Percentiles rank a stretch among this genome's conserved stretches.
Conservation (phyloP, 2,329 filamentous ascomycete genomes). For the Peltaster fructicola region DNA sequence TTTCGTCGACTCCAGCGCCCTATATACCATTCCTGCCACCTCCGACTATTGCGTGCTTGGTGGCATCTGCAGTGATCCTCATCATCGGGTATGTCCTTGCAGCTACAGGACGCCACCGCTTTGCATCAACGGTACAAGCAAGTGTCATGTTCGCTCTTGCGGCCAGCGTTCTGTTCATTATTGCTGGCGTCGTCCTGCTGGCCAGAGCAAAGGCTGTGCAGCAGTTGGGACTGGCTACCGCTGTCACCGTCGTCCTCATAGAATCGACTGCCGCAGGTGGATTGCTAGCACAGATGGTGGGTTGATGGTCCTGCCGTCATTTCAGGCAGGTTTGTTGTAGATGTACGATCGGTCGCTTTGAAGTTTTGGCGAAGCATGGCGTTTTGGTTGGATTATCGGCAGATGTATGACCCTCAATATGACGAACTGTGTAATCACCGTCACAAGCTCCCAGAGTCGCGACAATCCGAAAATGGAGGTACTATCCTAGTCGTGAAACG, state of each 20-base stretch:
- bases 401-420: no score
- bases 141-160: slow-evolving; percentile 54
- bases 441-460: no score
- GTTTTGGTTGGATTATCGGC: no score
- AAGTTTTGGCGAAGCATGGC: no score
- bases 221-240: slow-evolving; percentile 27
- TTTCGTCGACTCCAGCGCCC: slow-evolving; percentile 8
- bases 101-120: slow-evolving; percentile 47
- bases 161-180: slow-evolving; percentile 45
- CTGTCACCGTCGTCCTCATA: slow-evolving; percentile 26
- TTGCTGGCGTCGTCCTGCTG: slow-evolving; percentile 41
- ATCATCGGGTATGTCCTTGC: slow-evolving; percentile 48
- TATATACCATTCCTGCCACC: slow-evolving; percentile 8
- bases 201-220: slow-evolving; percentile 31
- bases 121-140: slow-evolving; percentile 54
- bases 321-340: slow-evolving; percentile 1
- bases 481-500: no score
- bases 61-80: slow-evolving; percentile 44
- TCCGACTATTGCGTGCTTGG: no score
- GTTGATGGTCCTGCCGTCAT: slow-evolving; percentile 5
- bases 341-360: no score
- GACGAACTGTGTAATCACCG: no score
- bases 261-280: slow-evolving; percentile 35
- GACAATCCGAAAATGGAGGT: no score
- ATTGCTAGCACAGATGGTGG: slow-evolving; percentile 33